A percentile compares a stretch with the other conserved stretches of the same genome.
Evolutionary conservation across 768 basidiomycete genomes (phyloP).

Genomic region (Lactarius quietus): DNA sequence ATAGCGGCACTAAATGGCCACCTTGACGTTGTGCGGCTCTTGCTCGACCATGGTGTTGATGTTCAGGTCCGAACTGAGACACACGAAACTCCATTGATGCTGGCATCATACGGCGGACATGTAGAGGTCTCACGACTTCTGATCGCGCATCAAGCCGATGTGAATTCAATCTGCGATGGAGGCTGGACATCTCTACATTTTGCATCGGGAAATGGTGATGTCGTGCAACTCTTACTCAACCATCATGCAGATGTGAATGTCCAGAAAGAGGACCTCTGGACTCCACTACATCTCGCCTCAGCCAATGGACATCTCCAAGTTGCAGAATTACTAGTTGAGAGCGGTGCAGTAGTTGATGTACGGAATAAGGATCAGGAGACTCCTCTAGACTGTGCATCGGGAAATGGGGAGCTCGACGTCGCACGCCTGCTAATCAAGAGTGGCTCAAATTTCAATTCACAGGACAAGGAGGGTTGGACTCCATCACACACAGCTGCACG

Average conservation of each 20-base stretch:
- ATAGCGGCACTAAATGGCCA: too few species aligned
- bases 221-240: not conserved
- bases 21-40: too few species aligned
- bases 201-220: not conserved
- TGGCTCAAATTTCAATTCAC: not conserved
- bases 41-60: too few species aligned
- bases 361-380: not conserved
- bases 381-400: not conserved
- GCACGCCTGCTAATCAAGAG: not conserved
- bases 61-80: too few species aligned
- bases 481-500: not conserved
- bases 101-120: not conserved
- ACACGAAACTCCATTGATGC: not conserved
- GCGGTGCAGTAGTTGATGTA: not conserved
- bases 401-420: not conserved
- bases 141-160: not conserved
- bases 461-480: not conserved
- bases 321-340: not conserved
- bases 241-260: not conserved
- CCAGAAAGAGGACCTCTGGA: not conserved
- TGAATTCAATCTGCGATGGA: not conserved
- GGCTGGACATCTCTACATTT: not conserved
- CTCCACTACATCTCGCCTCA: slow-evolving; percentile 7
- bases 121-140: not conserved
- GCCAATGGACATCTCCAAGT: not conserved